A percentile compares a stretch with the other conserved stretches of the same genome.
phyloP scores from a whole-genome alignment of 441 rosid species.

The Sinapis alba region DNA sequence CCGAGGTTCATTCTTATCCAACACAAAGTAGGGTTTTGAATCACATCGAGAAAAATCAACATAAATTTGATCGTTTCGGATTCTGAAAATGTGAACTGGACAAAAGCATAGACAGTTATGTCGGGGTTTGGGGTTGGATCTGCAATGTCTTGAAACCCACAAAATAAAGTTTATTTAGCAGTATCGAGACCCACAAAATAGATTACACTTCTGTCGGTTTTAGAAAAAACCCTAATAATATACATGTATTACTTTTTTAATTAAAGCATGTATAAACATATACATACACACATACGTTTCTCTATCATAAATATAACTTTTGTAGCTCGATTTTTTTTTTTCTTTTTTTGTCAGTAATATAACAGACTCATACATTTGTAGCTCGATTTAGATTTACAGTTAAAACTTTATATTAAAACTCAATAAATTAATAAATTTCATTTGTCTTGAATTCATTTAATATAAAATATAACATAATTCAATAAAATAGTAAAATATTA shows the following conservation, averaged over 20 bases:
- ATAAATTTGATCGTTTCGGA: slow-evolving; percentile 3
- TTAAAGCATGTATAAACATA: background rate
- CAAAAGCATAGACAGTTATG: slow-evolving; percentile 23
- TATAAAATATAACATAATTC: too few species aligned
- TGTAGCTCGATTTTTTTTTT: too few species aligned
- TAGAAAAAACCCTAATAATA: background rate
- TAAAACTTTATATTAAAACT: too few species aligned
- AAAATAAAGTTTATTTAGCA: slow-evolving; percentile 8
- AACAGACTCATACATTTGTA: too few species aligned
- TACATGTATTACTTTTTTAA: too few species aligned
- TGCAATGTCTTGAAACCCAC: slow-evolving; percentile 30
- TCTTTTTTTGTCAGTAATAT: too few species aligned
- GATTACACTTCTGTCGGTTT: slow-evolving; percentile 27
- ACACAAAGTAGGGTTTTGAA: background rate
- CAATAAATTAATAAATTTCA: too few species aligned
- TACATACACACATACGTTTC: too few species aligned
- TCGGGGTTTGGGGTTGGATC: slow-evolving; percentile 30
- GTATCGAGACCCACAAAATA: slow-evolving; percentile 36
- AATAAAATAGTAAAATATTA: too few species aligned
- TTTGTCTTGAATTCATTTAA: too few species aligned
- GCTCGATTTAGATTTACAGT: too few species aligned
- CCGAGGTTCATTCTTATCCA: slow-evolving; percentile 6
- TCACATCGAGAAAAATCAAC: background rate
- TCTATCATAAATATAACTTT: too few species aligned
- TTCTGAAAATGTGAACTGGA: slow-evolving; percentile 9